Evolutionary conservation across 2,329 filamentous ascomycete species (phyloP).

Genomic region (Sordariomycetes sp.): DNA sequence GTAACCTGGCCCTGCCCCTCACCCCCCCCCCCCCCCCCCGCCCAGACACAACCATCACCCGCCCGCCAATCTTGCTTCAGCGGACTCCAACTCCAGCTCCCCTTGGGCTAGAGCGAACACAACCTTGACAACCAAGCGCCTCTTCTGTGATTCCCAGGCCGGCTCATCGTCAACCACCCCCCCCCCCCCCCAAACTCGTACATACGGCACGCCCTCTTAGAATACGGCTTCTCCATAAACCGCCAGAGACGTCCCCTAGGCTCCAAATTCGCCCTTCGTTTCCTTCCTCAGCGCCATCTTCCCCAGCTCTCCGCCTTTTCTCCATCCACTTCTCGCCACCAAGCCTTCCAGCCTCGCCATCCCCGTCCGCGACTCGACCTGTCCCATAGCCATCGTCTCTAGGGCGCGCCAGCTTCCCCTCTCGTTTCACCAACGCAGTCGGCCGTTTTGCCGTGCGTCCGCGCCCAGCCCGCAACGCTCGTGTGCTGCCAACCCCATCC

Average conservation of each 20-base stretch:
- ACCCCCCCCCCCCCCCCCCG: not conserved
- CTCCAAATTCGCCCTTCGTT: not conserved
- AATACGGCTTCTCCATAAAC: not conserved
- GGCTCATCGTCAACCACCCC: not conserved
- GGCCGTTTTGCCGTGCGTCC: not conserved
- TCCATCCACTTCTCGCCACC: not conserved
- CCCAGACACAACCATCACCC: not conserved
- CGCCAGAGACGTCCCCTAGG: not conserved
- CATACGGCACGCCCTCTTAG: not conserved
- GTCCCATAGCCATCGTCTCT: not conserved
- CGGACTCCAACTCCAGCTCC: not conserved
- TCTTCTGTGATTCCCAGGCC: not conserved
- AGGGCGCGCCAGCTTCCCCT: not conserved
- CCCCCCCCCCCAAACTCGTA: too few species aligned
- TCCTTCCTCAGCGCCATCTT: constrained; percentile 9
- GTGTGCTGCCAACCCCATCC: constrained; percentile 4
- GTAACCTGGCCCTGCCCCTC: not conserved
- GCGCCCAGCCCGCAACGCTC: not conserved
- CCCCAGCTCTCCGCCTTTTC: not conserved
- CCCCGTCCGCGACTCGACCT: not conserved
- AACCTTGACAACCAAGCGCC: not conserved
- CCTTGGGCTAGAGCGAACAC: not conserved
- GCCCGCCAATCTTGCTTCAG: not conserved
- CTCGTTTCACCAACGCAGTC: not conserved
- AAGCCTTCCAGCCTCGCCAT: not conserved